Evolutionary conservation across 176 grass and related monocot genomes (phyloP), one percentile per base, ranked within the genome.

Genomic region (Zea mays): DNA sequence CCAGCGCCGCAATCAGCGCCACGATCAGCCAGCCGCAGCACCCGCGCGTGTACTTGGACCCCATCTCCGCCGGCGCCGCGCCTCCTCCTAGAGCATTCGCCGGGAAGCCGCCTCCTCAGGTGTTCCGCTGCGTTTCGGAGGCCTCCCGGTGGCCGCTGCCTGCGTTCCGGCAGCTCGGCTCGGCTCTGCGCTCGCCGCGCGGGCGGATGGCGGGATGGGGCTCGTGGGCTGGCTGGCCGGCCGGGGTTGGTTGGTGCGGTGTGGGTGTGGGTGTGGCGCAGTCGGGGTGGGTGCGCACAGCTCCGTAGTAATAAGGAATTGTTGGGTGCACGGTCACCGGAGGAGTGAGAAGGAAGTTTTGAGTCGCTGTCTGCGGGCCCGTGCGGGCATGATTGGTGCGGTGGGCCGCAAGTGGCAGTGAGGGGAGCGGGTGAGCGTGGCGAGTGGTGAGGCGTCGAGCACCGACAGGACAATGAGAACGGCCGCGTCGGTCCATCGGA

Each of bases 21-120:
- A 99, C 96, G 68, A 95, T 85, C 13, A 92, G 75, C 96, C 96
- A 99, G 5, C 90, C 96, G 57, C 90, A 88, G 72, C 96, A 99
- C 0, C 96, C 90, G 39, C 83, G 84, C 47, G 86, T 84, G 74
- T 77, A 77, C 85, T 81, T 99, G 2, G 89, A 82, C 51, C 15
- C 78, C 75, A 71, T 79, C 77, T 0, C 16, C 56, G 38, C 27
- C 60, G 15, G 27, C 14, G n/a, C 55, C 59, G 21, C 59, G 1
- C 11, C 9, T 5, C 15, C 66, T 10, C 78, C 72, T 85, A 89
- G n/a, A 78, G 82, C 83, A 85, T 78, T 82, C 73, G 21, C 43
- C 57, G 58, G 5, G 19, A 9, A 21, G 6, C n/a, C 6, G 0
- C 62, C 55, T 39, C 59, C 67, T 27, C 70, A 0, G 7, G 19